Evolutionary conservation across 441 rosid genomes (phyloP).

Genomic region (Croton setiger): DNA sequence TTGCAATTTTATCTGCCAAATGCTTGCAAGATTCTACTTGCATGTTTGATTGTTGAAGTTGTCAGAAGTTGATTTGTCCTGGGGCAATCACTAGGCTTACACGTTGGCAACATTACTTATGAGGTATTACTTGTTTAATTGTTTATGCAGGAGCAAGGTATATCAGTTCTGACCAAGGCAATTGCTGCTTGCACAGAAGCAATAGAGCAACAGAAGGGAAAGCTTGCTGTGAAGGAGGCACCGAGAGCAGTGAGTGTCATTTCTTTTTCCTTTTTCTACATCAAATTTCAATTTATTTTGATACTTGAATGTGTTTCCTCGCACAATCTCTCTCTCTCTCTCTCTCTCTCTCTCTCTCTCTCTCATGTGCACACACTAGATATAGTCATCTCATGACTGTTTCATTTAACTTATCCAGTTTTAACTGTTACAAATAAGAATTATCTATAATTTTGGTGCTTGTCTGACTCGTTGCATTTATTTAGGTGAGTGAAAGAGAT

Average conservation of each 20-base stretch:
- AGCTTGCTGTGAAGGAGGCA: constrained; percentile 76
- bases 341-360: too few species aligned
- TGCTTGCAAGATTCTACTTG: neutral
- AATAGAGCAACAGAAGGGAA: constrained; percentile 82
- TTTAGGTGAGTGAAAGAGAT: constrained; percentile 95
- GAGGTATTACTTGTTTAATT: constrained; percentile 15
- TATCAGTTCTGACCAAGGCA: constrained; percentile 66
- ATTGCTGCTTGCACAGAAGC: constrained; percentile 72
- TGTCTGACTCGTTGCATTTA: constrained; percentile 19
- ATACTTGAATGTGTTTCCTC: neutral
- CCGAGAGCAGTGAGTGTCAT: constrained; percentile 83
- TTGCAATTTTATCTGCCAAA: too few species aligned
- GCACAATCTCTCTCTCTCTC: too few species aligned
- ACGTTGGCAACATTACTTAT: neutral
- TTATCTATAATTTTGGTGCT: constrained; percentile 5
- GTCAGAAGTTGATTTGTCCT: neutral
- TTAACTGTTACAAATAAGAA: too few species aligned
- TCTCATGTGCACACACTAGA: neutral
- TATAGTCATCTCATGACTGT: neutral
- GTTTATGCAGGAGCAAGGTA: constrained; percentile 84
- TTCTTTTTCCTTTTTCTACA: neutral
- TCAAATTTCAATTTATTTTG: constrained; percentile 3
- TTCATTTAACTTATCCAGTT: too few species aligned
- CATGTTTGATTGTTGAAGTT: neutral
- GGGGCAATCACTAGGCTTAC: neutral